Evolutionary conservation across 2,329 filamentous ascomycete species (phyloP).

Genomic region (Cladorrhinum sp.): DNA sequence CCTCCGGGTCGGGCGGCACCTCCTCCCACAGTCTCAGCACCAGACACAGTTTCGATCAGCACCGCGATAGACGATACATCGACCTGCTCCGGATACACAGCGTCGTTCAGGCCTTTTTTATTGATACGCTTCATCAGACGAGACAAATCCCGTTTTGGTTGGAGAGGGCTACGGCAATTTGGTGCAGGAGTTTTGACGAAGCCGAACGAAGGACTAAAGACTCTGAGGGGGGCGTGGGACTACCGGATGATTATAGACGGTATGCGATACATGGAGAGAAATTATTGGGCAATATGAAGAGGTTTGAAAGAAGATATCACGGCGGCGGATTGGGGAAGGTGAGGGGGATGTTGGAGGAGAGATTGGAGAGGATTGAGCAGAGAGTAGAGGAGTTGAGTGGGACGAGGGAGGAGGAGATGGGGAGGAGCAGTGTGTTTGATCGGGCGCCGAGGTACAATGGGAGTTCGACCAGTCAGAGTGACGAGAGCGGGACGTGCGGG

Average conservation of each 20-base stretch:
- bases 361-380: conserved; percentile 37
- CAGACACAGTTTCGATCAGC: neutral
- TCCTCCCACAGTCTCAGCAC: neutral
- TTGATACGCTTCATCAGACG: conserved; percentile 43
- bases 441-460: conserved; percentile 36
- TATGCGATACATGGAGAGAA: conserved; percentile 51
- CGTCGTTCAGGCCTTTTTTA: conserved; percentile 52
- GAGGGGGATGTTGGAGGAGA: conserved; percentile 34
- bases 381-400: conserved; percentile 43
- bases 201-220: conserved; percentile 44
- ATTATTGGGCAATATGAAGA: conserved; percentile 42
- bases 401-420: conserved; percentile 34
- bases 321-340: conserved; percentile 28
- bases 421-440: conserved; percentile 49
- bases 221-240: conserved; percentile 35
- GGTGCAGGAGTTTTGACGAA: conserved; percentile 47
- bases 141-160: conserved; percentile 47
- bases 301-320: conserved; percentile 35
- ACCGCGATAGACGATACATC: conserved; percentile 25
- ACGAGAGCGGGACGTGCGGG: conserved; percentile 40
- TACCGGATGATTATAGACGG: conserved; percentile 52
- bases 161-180: conserved; percentile 45
- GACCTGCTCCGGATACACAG: conserved; percentile 51
- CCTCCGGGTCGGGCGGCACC: conserved; percentile 23
- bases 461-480: conserved; percentile 41